A percentile compares a stretch with the other conserved stretches of the same genome.
These are phyloP conservation scores for Lachancea nothofagi DNA, from an alignment of 805 yeast genomes.

Conservation along the genomic window DNA sequence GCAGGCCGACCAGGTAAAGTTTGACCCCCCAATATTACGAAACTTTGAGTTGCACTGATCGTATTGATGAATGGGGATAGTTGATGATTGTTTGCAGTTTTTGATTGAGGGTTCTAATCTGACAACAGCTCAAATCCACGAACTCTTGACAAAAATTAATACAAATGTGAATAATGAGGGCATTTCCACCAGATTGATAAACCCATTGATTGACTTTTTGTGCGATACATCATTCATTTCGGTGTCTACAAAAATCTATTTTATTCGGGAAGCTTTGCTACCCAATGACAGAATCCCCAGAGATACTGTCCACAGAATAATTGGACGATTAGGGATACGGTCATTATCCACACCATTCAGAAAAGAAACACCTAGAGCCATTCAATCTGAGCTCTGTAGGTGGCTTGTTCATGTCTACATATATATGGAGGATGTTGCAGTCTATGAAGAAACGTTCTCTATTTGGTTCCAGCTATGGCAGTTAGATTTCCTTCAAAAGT, in stretches of 20 bases:
- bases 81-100: constrained; percentile 1
- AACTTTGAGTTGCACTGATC: too few species aligned
- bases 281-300: constrained; percentile 29
- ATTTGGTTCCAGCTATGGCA: constrained; percentile 34
- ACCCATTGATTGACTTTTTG: constrained; percentile 16
- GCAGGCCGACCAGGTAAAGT: too few species aligned
- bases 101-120: neutral
- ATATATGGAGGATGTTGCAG: constrained; percentile 16
- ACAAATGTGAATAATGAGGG: constrained; percentile 3
- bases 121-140: constrained; percentile 1
- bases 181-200: neutral
- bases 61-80: constrained; percentile 6
- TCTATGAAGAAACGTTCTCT: constrained; percentile 22
- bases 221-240: constrained; percentile 18
- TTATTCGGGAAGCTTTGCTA: constrained; percentile 25
- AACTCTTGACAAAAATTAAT: constrained; percentile 1
- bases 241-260: constrained; percentile 16
- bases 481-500: constrained; percentile 32
- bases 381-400: constrained; percentile 28
- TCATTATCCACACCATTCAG: constrained; percentile 20
- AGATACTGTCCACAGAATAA: constrained; percentile 23
- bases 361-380: constrained; percentile 13
- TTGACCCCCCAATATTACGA: too few species aligned
- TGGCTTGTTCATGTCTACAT: constrained; percentile 35
- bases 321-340: constrained; percentile 30